Conservation (phyloP, 495 filamentous ascomycete genomes). For the Annulohypoxylon moriforme region DNA sequence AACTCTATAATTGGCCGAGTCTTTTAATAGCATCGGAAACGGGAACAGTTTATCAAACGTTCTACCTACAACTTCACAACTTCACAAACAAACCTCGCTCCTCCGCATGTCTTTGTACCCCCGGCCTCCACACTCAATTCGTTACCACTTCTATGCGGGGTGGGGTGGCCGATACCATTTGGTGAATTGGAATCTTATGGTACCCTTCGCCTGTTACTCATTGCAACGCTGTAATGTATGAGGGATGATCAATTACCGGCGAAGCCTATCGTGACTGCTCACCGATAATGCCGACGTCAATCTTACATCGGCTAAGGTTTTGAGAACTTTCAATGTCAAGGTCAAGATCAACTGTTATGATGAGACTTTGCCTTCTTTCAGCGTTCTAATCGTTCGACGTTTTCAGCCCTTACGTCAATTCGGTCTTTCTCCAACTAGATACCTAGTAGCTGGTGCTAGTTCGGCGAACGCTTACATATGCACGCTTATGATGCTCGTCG, state of each 20-base stretch:
- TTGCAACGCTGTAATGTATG: background rate
- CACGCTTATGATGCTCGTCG: background rate
- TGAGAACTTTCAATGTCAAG: background rate
- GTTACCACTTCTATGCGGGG: background rate
- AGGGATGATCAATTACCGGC: background rate
- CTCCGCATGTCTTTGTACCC: conserved; percentile 13
- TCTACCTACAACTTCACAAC: background rate
- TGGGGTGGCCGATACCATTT: background rate
- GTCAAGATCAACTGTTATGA: background rate
- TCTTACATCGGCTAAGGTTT: conserved; percentile 8
- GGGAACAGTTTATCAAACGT: background rate
- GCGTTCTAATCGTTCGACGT: background rate
- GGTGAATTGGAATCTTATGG: background rate
- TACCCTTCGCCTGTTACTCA: background rate
- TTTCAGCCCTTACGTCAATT: conserved; percentile 16
- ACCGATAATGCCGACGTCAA: background rate
- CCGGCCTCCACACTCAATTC: conserved; percentile 18
- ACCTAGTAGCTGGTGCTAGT: conserved; percentile 4
- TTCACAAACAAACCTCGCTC: background rate
- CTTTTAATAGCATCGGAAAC: conserved; percentile 8
- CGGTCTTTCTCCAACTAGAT: conserved; percentile 14
- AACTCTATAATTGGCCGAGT: conserved; percentile 1
- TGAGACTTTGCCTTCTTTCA: conserved; percentile 4
- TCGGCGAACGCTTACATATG: conserved; percentile 10
- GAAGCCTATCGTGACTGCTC: background rate